phyloP scores from a whole-genome alignment of 202 grass and related monocot species.

The Saccharum hybrid region DNA sequence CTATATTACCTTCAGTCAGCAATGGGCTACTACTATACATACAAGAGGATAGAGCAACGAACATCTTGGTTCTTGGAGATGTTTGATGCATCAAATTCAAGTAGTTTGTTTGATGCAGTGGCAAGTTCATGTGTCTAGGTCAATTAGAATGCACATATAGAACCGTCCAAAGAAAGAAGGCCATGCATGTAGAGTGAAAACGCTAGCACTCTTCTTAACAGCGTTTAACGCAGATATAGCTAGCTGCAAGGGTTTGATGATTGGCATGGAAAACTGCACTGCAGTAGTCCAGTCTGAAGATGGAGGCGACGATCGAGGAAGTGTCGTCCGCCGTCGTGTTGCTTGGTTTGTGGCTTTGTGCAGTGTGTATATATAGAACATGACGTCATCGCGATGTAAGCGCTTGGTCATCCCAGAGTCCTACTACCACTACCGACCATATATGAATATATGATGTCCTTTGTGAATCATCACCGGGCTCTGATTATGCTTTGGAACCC shows the following conservation, averaged over 20 bases:
- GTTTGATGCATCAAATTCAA: background rate
- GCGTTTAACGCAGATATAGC: slow-evolving; percentile 31
- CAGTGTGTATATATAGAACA: background rate
- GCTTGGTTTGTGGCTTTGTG: background rate
- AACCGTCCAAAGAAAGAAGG: slow-evolving; percentile 1
- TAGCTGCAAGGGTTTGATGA: background rate
- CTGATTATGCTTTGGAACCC: slow-evolving; percentile 45
- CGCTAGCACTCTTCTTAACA: background rate
- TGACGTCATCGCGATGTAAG: slow-evolving; percentile 28
- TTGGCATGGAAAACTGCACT: background rate
- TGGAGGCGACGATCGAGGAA: background rate
- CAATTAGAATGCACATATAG: slow-evolving; percentile 24
- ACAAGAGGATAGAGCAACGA: background rate
- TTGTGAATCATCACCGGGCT: slow-evolving; percentile 39
- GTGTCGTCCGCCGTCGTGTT: background rate
- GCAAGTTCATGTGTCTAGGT: background rate
- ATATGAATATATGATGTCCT: slow-evolving; percentile 10
- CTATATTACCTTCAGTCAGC: background rate
- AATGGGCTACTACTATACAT: background rate
- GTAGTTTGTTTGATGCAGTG: slow-evolving; percentile 8
- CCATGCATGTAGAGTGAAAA: background rate
- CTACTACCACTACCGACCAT: slow-evolving; percentile 42
- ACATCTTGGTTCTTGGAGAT: slow-evolving; percentile 8
- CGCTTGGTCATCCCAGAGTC: slow-evolving; percentile 44
- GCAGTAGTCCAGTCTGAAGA: background rate